These are phyloP conservation scores for Phlebopus sp. DNA, from an alignment of 1,284 basidiomycete genomes.

Conservation along the genomic window DNA sequence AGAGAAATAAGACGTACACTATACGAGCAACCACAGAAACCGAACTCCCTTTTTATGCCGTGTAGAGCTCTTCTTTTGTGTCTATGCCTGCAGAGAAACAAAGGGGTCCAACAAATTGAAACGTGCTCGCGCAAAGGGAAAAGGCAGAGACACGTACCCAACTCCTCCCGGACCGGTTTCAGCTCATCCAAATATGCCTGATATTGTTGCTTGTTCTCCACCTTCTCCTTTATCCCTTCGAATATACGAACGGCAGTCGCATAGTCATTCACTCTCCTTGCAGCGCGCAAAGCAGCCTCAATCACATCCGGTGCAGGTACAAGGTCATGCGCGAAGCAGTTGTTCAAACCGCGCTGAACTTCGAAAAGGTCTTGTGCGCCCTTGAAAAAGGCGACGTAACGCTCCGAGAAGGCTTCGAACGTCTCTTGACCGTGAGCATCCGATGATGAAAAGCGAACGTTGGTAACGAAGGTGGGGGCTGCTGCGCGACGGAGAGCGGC, in stretches of 20 bases:
- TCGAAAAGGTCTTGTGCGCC: conserved; percentile 95
- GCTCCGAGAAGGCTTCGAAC: conserved; percentile 91
- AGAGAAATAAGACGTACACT: too few relatives aligned
- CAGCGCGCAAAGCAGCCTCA: conserved; percentile 86
- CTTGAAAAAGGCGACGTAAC: conserved; percentile 93
- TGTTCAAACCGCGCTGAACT: conserved; percentile 97
- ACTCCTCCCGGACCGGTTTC: conserved; percentile 80
- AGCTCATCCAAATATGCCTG: conserved; percentile 87
- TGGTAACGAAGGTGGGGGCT: conserved; percentile 46
- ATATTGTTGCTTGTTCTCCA: conserved; percentile 94
- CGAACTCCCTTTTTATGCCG: conserved; percentile 21
- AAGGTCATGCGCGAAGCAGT: conserved; percentile 98
- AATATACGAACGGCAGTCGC: conserved; percentile 95
- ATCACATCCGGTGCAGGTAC: conserved; percentile 90
- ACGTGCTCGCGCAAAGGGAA: conserved; percentile 1
- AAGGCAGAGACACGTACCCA: conserved; percentile 60
- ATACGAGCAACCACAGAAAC: too few relatives aligned
- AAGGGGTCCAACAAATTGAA: background rate
- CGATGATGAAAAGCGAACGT: conserved; percentile 35
- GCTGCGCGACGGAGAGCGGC: conserved; percentile 37
- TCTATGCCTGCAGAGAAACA: conserved; percentile 32
- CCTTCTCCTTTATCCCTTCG: conserved; percentile 90
- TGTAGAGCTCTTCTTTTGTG: conserved; percentile 46
- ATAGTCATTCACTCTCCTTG: conserved; percentile 94
- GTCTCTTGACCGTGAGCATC: conserved; percentile 79